Base-by-base conservation (phyloP, 2,329 filamentous ascomycete species). In the Zymoseptoria ardabiliae region DNA sequence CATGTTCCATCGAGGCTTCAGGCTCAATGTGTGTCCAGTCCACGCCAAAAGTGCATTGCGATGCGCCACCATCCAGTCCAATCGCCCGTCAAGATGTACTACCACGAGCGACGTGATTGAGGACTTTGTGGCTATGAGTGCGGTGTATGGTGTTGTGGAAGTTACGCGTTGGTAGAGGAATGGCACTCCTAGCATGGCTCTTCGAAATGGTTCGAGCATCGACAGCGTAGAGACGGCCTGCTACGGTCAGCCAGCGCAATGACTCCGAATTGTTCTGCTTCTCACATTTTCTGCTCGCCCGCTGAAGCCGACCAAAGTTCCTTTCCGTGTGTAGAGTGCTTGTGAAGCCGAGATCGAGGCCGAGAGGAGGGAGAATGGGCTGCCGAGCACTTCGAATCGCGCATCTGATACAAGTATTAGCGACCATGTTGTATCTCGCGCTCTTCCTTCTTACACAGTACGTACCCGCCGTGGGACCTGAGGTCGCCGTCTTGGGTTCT, bases 51-150 rank as follows among this genome's bases (percentile, higher is more conserved):
- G 80, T 1, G 91, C 91, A 65, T 90, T 88, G 63, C 90, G 84
- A 73, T 97, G 92, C 6, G 90, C 84, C 8, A 99, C 79, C 80
- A 96, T 90, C 93, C 94, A 99, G 76, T 99, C 94, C 59, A 91
- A 87, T 4, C 91, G 91, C 59, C 94, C 94, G 77, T 99, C 91
- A 55, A 99, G 84, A 72, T 93, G 89, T 23, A 99, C 82, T 7
- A 96, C 85, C 11, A 89, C 86, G 67, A 99, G 92, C 5, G 91
- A 92, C 0, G 92, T 94, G 56, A 88, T 86, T 4, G 90, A 85
- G 4, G 91, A 91, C 73, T 91, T 94, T 22, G 93, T 91, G 28
- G 90, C 89, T 67, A 99, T 88, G 63, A 99, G 79, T 30, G 91
- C 91, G 50, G 89, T 96, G 65, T 97, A 83, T 1, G 94, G 92